Evolutionary conservation across 805 yeast genomes (phyloP), one percentile per base, ranked within the genome.

Genomic region (Cyberlindnera mrakii): DNA sequence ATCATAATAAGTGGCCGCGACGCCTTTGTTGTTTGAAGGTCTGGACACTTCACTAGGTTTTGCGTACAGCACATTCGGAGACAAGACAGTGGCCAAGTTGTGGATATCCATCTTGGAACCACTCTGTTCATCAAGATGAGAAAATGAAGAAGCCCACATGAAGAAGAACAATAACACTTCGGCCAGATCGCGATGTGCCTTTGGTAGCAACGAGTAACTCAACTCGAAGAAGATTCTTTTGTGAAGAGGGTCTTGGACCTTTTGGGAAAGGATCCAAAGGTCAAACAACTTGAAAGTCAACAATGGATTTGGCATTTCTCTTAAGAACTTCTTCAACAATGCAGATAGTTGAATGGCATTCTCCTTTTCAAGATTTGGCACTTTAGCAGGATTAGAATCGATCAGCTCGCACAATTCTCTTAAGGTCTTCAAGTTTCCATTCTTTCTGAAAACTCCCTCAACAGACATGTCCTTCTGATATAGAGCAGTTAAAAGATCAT

Each of bases 101-200:
- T 89, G 96, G 30, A 85, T 78, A 60, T 91, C 97, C 99, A 93
- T 93, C 66, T 91, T 93, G 3, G 97, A 88, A 1, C 93, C 93
- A 18, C 80, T 77, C 52, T 85, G 90, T 54, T 88, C 95, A 57
- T 89, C 97, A 48, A 90, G 78, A 53, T 87, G 90, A 1, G 97
- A 85, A 66, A 93, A 93, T 2, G 98, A 86, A 0, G 98, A 88
- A 3, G 90, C 91, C 98, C 98, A 93, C 62, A 82, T 82, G 58
- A 93, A 77, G 62, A 93, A 93, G 45, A 82, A 80, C 29, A 90
- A 70, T 34, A 93, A 66, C 3, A 90, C 96, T 59, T 93, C 98
- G 31, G 90, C 70, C 38, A 88, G 71, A 60, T 89, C 95, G 44
- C 99, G 74, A 58, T 90, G 84, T 17, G 78, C 72, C 47, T 81